Conservation (phyloP, 2,329 filamentous ascomycete species). For the Aspergillus awamori region DNA sequence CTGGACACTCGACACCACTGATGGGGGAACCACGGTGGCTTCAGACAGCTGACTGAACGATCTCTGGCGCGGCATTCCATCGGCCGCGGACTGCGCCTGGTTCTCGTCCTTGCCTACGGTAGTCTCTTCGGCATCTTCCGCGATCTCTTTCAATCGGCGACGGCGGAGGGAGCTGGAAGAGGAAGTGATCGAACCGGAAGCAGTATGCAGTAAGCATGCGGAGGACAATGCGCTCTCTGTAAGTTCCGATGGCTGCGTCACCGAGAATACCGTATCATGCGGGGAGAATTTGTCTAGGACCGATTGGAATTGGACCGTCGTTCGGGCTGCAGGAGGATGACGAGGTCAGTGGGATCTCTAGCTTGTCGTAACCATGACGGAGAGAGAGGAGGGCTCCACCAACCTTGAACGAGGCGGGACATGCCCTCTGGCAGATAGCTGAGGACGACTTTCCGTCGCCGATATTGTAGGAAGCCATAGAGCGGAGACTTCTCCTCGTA, state of each 20-base stretch:
- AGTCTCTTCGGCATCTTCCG: constrained; percentile 87
- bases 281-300: constrained; percentile 72
- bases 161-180: constrained; percentile 78
- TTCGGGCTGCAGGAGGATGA: constrained; percentile 65
- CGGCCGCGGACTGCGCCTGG: constrained; percentile 26
- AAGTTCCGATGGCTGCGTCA: constrained; percentile 73
- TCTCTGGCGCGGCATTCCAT: constrained; percentile 24
- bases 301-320: constrained; percentile 69
- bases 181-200: constrained; percentile 81
- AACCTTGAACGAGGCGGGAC: constrained; percentile 89
- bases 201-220: constrained; percentile 85
- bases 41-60: constrained; percentile 39
- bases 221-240: constrained; percentile 86
- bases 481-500: constrained; percentile 86
- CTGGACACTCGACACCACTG: constrained; percentile 20
- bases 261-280: constrained; percentile 81
- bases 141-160: constrained; percentile 83
- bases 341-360: constrained; percentile 13
- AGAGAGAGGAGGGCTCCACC: not conserved
- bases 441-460: constrained; percentile 84
- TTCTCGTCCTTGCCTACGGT: constrained; percentile 59
- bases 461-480: constrained; percentile 88
- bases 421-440: constrained; percentile 91
- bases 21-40: constrained; percentile 38
- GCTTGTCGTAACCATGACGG: not conserved